Conservation (phyloP, 192 early-diverging fungal species). For the Chytriomyces sp. region DNA sequence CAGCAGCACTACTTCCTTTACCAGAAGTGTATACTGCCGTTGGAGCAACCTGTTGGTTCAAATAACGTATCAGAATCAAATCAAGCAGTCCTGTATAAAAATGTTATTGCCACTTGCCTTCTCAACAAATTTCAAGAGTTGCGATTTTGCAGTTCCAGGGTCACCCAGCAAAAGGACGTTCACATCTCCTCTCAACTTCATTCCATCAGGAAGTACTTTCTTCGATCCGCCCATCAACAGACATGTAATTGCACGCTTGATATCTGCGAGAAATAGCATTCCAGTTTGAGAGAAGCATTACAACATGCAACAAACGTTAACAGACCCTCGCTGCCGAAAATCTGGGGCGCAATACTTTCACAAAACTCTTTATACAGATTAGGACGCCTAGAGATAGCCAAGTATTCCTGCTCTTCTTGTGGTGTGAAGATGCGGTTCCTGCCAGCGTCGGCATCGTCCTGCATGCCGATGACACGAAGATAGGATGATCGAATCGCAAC, state of each 20-base stretch:
- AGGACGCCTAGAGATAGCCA: slow-evolving; percentile 82
- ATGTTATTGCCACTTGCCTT: slow-evolving; percentile 59
- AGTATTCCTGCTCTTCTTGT: slow-evolving; percentile 92
- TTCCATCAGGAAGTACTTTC: slow-evolving; percentile 93
- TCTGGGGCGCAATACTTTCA: slow-evolving; percentile 93
- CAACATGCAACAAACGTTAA: background rate
- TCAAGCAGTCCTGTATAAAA: background rate
- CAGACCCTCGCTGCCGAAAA: slow-evolving; percentile 88
- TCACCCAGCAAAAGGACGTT: slow-evolving; percentile 97
- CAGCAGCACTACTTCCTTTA: slow-evolving; percentile 97
- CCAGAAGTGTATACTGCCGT: slow-evolving; percentile 99
- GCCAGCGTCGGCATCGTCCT: slow-evolving; percentile 73
- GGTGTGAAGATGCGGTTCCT: slow-evolving; percentile 77
- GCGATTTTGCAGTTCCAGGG: slow-evolving; percentile 98
- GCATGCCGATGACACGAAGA: slow-evolving; percentile 90
- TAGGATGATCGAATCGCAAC: slow-evolving; percentile 94
- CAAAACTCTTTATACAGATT: slow-evolving; percentile 91
- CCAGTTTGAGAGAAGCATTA: background rate
- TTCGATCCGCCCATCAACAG: slow-evolving; percentile 96
- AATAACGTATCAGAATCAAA: no score
- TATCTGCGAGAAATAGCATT: slow-evolving; percentile 62
- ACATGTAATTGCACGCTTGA: slow-evolving; percentile 94
- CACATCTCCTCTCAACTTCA: slow-evolving; percentile 96
- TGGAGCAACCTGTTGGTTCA: slow-evolving; percentile 72
- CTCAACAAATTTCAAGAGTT: slow-evolving; percentile 98